These are phyloP conservation scores for Claviceps quebecensis DNA, from an alignment of 2,329 filamentous ascomycete species.

Conservation along the genomic window DNA sequence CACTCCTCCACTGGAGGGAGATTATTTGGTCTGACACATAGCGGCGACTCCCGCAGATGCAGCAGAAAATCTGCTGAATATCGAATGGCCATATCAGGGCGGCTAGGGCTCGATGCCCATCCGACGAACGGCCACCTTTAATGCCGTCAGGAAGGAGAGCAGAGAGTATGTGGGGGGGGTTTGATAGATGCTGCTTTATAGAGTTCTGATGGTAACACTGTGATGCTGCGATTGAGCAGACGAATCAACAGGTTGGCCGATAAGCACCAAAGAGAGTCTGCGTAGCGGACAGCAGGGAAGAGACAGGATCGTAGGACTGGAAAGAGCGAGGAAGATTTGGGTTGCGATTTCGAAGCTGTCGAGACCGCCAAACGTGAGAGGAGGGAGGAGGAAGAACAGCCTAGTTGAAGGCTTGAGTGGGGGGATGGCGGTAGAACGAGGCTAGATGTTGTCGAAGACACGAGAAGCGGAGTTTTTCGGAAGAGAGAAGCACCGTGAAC, in stretches of 20 bases:
- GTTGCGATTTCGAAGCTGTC: not conserved
- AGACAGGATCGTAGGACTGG: not conserved
- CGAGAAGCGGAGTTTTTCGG: not conserved
- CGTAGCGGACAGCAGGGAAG: not conserved
- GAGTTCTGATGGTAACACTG: not conserved
- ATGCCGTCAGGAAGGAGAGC: constrained; percentile 6
- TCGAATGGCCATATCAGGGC: constrained; percentile 38
- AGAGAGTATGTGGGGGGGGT: not conserved
- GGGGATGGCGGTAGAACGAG: not conserved
- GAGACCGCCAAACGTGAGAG: constrained; percentile 1
- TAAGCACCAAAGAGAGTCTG: not conserved
- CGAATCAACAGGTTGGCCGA: not conserved
- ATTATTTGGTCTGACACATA: constrained; percentile 65
- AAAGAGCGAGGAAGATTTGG: not conserved
- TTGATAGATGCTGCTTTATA: not conserved
- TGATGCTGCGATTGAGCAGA: not conserved
- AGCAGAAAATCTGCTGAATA: constrained; percentile 69
- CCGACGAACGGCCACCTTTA: constrained; percentile 12
- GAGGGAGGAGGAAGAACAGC: not conserved
- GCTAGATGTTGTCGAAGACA: not conserved
- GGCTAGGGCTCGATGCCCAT: constrained; percentile 24
- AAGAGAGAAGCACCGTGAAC: not conserved
- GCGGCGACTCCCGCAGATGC: constrained; percentile 63
- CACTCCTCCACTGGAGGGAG: constrained; percentile 82
- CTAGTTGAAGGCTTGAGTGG: not conserved